Base-by-base conservation (phyloP, 2,329 filamentous ascomycete species). In the Monosporascus sp. region DNA sequence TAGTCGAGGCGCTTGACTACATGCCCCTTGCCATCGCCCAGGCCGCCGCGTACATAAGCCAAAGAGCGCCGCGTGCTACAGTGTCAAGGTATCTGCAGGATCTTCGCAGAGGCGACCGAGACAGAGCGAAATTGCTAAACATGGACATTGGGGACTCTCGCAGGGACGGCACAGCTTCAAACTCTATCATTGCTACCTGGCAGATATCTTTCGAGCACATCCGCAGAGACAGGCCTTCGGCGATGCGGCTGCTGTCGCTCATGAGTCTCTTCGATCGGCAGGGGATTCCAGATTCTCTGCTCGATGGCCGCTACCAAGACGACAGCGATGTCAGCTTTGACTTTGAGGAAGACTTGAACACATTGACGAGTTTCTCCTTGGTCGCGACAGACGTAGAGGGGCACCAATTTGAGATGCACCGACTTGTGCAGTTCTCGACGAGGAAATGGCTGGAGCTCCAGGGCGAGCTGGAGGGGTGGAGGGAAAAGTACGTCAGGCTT, bases 191-290 rank as follows among this genome's bases (percentile, higher is more conserved):
- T 2, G 46, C 52, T 0, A 73, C 70, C 0, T 75, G 67, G 70
- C 65, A 69, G 45, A 60, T 70, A 5, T 68, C 66, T 0, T 70
- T 70, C 47, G 57, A 69, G 9, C 56, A 71, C n/a, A 71, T 78
- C 41, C 67, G 62, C 9, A 52, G 56, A 1, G 52, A 58, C 24
- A 54, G 63, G 31, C 62, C 54, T 5, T 65, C 65, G 4, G 76
- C 75, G 7, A 65, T 74, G 3, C 58, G 73, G 17, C 58, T 78
- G 9, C 56, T 79, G 0, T 73, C 72, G 1, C 64, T 78, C 6
- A 72, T 78, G 70, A 75, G 74, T 63, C 72, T 74, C 52, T 78
- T 74, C 56, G 67, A 78, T 49, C 63, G 64, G 18, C 68, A 76
- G 56, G 70, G 66, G 6, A 75, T 78, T 31, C 27, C 27, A 14